Evolutionary conservation across 345 rosid genomes (phyloP).

Genomic region (Erucastrum elatum): DNA sequence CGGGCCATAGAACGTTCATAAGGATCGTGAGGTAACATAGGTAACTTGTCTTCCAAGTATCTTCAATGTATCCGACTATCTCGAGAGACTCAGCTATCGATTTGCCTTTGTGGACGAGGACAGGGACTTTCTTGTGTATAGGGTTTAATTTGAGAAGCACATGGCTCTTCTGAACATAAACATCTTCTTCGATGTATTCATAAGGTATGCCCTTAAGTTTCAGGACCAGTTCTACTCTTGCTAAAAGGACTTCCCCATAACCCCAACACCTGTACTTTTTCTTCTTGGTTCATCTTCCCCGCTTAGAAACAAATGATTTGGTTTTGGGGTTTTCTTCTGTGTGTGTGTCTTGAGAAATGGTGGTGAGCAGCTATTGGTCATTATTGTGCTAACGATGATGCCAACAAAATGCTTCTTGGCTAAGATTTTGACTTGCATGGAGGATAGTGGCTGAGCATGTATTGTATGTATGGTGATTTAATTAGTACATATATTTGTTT

Average conservation of each 20-base stretch:
- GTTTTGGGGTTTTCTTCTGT: neutral
- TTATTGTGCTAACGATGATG: neutral
- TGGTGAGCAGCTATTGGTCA: neutral
- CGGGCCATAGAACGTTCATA: constrained; percentile 50
- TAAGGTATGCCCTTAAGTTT: constrained; percentile 53
- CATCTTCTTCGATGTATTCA: constrained; percentile 52
- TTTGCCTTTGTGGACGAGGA: constrained; percentile 49
- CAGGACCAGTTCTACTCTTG: constrained; percentile 50
- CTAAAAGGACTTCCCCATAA: constrained; percentile 50
- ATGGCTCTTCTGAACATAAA: constrained; percentile 44
- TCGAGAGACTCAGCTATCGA: constrained; percentile 49
- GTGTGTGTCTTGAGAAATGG: constrained; percentile 6
- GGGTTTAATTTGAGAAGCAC: constrained; percentile 51
- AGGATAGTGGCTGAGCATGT: constrained; percentile 18
- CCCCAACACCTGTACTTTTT: constrained; percentile 45
- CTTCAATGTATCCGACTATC: constrained; percentile 57
- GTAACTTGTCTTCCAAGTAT: constrained; percentile 47
- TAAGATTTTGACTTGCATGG: constrained; percentile 4
- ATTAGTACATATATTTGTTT: neutral
- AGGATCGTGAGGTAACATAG: constrained; percentile 52
- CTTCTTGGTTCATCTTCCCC: constrained; percentile 36
- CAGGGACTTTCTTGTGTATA: constrained; percentile 55
- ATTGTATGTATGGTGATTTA: neutral
- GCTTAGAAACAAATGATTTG: neutral
- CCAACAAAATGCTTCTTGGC: neutral